Evolutionary conservation across 768 basidiomycete species (phyloP).

Genomic region (Lentinula edodes): DNA sequence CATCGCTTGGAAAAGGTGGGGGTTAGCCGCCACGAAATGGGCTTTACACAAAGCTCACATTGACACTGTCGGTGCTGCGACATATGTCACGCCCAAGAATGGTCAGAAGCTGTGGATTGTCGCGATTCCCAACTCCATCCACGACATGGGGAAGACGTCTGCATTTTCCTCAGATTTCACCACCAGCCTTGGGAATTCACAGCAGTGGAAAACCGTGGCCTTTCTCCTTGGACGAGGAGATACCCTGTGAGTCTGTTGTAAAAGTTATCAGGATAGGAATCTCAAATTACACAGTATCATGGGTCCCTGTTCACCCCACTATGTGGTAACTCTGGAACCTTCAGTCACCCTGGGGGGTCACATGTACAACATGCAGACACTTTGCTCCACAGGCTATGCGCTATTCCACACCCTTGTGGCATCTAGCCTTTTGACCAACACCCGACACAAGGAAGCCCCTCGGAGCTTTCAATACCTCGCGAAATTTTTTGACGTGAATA

Average conservation of each 20-base stretch:
- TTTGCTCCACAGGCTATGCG: not conserved
- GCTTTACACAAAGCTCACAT: not conserved
- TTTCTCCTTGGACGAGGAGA: not conserved
- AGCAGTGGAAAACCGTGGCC: no score
- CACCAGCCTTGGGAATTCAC: not conserved
- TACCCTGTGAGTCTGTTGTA: not conserved
- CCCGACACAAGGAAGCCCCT: not conserved
- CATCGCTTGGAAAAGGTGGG: not conserved
- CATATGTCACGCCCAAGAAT: not conserved
- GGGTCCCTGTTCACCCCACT: not conserved
- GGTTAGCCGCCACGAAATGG: not conserved
- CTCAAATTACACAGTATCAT: not conserved
- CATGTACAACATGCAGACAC: not conserved
- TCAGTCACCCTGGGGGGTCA: not conserved
- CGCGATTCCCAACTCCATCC: not conserved
- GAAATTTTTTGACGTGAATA: no score
- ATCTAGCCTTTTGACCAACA: not conserved
- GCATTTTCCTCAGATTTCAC: not conserved
- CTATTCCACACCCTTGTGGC: not conserved
- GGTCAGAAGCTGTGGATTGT: not conserved
- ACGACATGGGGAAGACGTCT: not conserved
- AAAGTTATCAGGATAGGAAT: not conserved
- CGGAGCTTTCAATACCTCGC: not conserved
- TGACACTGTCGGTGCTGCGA: not conserved
- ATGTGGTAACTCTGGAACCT: not conserved